Base-by-base conservation (phyloP, 148 eudicot species). In the Persicaria maculosa region DNA sequence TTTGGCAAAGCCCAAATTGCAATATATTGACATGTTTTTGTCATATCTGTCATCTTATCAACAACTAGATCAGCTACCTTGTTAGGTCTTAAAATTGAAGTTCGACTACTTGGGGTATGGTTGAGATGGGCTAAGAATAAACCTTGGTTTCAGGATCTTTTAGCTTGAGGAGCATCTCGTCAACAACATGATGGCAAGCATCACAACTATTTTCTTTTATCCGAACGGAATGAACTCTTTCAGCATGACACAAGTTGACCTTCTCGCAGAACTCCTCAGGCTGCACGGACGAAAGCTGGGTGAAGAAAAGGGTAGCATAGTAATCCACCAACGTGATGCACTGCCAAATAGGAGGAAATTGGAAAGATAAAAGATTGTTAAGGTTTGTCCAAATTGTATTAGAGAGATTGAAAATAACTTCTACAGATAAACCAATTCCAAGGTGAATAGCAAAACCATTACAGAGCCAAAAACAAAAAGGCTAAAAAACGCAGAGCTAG, bases 131-230 rank as follows among this genome's bases (percentile, higher is more conserved):
- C 46, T 40, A 43, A 40, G 70, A 15, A 77, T 80, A 16, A 71
- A 93, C 98, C 98, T 93, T 81, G 40, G 91, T 89, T 71, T 93
- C 94, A 25, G 97, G 98, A 82, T 93, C 97, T 75, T 88, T 88
- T 81, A 93, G 74, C 85, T 89, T 91, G 20, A 74, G 36, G 19
- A 91, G 68, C 62, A 86, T 84, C 82, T 89, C 93, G 59, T 84
- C 74, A 68, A 93, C 78, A 45, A 85, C 84, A 55, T 69, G 73
- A 53, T 88, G 88, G 80, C 98, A 93, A 52, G 85, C 15, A 15
- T 86, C 87, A 76, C 98, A 95, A 59, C 81, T 84, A 70, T 81
- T 72, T 50, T 80, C 78, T 50, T 84, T 76, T 2, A 19, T 50
- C 9, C 74, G 62, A 54, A 15, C 82, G 59, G 79, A 76, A 45